Percentiles rank a stretch among this genome's conserved stretches.
Evolutionary conservation across 2,329 filamentous ascomycete species (phyloP).

Genomic region (Helicocarpus griseus): DNA sequence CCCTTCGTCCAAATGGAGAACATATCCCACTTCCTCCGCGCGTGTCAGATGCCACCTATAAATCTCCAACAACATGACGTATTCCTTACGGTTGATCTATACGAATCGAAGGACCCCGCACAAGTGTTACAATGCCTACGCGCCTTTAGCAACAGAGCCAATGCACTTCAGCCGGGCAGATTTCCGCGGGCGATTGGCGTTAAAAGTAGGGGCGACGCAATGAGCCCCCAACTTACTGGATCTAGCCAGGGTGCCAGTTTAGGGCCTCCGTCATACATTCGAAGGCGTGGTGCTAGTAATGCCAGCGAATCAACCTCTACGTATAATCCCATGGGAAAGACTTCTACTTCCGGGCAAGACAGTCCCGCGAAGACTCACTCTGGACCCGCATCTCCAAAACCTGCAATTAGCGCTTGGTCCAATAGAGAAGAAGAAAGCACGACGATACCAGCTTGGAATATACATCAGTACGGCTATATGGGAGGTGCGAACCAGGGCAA

Average conservation of each 20-base stretch:
- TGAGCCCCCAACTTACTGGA: constrained; percentile 61
- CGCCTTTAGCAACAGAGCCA: constrained; percentile 81
- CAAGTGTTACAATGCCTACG: constrained; percentile 89
- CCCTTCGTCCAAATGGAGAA: constrained; percentile 99
- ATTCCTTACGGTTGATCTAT: constrained; percentile 94
- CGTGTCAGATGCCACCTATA: constrained; percentile 74
- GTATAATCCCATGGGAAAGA: constrained; percentile 36
- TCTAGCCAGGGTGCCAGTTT: constrained; percentile 41
- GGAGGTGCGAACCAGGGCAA: constrained; percentile 94
- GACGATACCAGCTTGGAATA: constrained; percentile 92
- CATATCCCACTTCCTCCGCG: constrained; percentile 87
- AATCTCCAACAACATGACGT: constrained; percentile 87
- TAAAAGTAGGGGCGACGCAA: constrained; percentile 48
- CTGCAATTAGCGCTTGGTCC: constrained; percentile 75
- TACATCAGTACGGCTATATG: constrained; percentile 97
- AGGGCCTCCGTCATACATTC: constrained; percentile 30
- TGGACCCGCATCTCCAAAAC: constrained; percentile 35
- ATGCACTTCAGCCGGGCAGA: constrained; percentile 59
- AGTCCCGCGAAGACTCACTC: constrained; percentile 55
- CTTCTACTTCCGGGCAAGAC: constrained; percentile 39
- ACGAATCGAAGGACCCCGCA: constrained; percentile 88
- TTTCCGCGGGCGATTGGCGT: constrained; percentile 72
- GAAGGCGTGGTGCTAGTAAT: constrained; percentile 45
- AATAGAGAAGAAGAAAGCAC: constrained; percentile 69
- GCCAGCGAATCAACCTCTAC: constrained; percentile 36